A percentile compares a stretch with the other conserved stretches of the same genome.
Evolutionary conservation across 306 rosid genomes (phyloP).

Genomic region (Acacia acuminata): DNA sequence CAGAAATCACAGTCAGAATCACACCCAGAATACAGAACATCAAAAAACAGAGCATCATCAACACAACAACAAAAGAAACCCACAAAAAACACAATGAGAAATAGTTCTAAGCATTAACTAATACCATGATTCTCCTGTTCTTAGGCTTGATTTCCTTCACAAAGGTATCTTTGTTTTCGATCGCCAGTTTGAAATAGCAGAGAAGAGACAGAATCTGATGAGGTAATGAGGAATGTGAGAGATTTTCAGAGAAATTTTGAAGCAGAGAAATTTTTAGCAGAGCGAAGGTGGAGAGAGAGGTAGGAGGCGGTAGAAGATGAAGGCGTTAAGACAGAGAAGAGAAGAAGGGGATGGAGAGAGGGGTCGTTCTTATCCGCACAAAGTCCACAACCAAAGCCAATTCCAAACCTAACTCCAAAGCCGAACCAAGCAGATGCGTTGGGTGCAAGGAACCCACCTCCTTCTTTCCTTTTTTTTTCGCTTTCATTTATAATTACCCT

Average conservation of each 20-base stretch:
- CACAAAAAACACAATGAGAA: not conserved
- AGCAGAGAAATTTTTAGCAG: constrained; percentile 3
- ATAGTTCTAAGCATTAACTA: not conserved
- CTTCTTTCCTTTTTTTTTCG: constrained; percentile 57
- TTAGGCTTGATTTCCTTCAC: constrained; percentile 87
- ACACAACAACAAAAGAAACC: not conserved
- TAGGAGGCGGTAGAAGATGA: constrained; percentile 39
- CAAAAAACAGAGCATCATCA: not conserved
- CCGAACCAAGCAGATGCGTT: constrained; percentile 47
- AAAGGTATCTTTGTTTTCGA: constrained; percentile 63
- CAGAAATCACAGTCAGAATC: constrained; percentile 16
- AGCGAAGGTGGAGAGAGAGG: constrained; percentile 54
- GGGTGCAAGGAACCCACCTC: constrained; percentile 71
- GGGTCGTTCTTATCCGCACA: constrained; percentile 74
- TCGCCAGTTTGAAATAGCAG: constrained; percentile 69
- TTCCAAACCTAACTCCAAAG: constrained; percentile 12
- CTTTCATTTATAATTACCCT: constrained; percentile 62
- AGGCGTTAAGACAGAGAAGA: constrained; percentile 43
- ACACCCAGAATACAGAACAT: constrained; percentile 24
- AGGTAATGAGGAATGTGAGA: constrained; percentile 10
- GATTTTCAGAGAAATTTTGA: not conserved
- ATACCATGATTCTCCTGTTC: constrained; percentile 83
- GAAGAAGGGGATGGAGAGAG: constrained; percentile 3
- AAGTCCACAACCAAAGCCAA: constrained; percentile 56
- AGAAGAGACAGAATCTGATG: not conserved